Conservation (phyloP, 2,329 filamentous ascomycete genomes). For the Trichoderma arundinaceum region DNA sequence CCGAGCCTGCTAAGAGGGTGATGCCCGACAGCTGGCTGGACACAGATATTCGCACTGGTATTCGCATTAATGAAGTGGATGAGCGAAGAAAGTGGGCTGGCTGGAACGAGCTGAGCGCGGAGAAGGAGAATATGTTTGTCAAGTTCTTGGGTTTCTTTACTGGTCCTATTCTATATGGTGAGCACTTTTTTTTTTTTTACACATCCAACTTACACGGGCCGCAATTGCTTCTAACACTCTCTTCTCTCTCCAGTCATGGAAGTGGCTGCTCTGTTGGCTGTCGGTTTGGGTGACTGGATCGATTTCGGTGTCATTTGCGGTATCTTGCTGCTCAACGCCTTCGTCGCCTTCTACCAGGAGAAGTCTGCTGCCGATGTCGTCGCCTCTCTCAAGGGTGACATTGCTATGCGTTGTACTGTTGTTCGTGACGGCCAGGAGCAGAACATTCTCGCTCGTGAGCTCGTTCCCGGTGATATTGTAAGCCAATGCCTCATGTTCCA, state of each 20-base stretch:
- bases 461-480: slow-evolving; percentile 89
- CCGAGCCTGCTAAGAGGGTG: slow-evolving; percentile 58
- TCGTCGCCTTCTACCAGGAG: slow-evolving; percentile 87
- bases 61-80: slow-evolving; percentile 72
- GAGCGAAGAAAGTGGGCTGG: slow-evolving; percentile 73
- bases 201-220: background rate
- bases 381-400: slow-evolving; percentile 87
- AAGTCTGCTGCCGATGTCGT: slow-evolving; percentile 90
- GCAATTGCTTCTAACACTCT: too few relatives aligned
- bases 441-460: slow-evolving; percentile 81
- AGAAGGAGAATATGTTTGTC: slow-evolving; percentile 82
- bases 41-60: slow-evolving; percentile 75
- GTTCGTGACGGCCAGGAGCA: slow-evolving; percentile 76
- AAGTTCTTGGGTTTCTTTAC: slow-evolving; percentile 86
- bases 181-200: background rate
- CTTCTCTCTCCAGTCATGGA: slow-evolving; percentile 9
- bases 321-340: slow-evolving; percentile 81
- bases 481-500: slow-evolving; percentile 48
- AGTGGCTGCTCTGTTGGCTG: slow-evolving; percentile 74
- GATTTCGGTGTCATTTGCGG: slow-evolving; percentile 91
- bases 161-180: slow-evolving; percentile 69
- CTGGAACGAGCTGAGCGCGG: slow-evolving; percentile 88
- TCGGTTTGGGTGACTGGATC: slow-evolving; percentile 86
- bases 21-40: slow-evolving; percentile 77
- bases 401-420: slow-evolving; percentile 85